A percentile compares a stretch with the other conserved stretches of the same genome.
These are phyloP conservation scores for Trametes versicolor DNA, from an alignment of 1,284 basidiomycete species.

Conservation along the genomic window DNA sequence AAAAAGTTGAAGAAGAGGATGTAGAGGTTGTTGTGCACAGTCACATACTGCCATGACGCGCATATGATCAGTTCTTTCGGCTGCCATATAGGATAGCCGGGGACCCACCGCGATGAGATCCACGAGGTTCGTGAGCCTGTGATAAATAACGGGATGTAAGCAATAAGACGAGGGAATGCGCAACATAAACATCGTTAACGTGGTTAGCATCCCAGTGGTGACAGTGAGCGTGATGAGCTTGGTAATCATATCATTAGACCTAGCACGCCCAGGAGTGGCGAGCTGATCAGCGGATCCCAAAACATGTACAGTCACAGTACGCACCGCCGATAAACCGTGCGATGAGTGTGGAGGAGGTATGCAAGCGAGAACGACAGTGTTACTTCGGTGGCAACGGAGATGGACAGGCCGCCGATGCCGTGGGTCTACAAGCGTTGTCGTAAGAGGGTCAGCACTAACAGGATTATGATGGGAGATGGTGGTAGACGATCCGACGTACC, in stretches of 20 bases:
- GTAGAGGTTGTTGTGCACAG: neutral
- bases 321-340: conserved; percentile 10
- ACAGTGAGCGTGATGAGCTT: conserved; percentile 15
- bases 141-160: too few relatives aligned
- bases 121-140: neutral
- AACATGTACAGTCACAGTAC: too few relatives aligned
- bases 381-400: neutral
- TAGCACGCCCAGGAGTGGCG: neutral
- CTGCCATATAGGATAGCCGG: too few relatives aligned
- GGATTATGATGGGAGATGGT: neutral
- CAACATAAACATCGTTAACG: too few relatives aligned
- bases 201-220: conserved; percentile 16
- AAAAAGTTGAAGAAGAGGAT: conserved; percentile 13
- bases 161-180: too few relatives aligned
- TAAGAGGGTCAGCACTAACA: neutral
- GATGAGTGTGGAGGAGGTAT: conserved; percentile 6
- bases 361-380: neutral
- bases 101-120: neutral
- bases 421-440: neutral
- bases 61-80: too few relatives aligned
- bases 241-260: conserved; percentile 4
- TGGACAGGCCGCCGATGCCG: conserved; percentile 2
- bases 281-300: too few relatives aligned
- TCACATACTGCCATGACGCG: conserved; percentile 4
- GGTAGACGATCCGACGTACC: neutral